Percentiles rank a stretch among this genome's conserved stretches.
Conservation (phyloP, 805 yeast genomes). For the Metschnikowia kofuensis region DNA sequence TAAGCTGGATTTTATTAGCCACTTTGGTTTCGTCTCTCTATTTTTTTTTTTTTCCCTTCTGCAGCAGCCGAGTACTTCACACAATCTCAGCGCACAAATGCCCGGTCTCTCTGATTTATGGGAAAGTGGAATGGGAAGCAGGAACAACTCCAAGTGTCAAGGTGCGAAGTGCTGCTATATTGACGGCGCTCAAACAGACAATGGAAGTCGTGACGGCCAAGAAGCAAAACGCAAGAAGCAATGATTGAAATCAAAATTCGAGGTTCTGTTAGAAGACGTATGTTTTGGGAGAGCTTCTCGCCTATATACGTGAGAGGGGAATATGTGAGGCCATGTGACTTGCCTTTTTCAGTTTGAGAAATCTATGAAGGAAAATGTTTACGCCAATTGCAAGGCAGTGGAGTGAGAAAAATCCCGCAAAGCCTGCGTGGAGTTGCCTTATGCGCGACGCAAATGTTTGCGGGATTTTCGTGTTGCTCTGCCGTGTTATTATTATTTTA, state of each 20-base stretch:
- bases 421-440: background rate
- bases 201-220: background rate
- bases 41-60: background rate
- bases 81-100: background rate
- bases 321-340: constrained; percentile 1
- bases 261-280: too few species aligned
- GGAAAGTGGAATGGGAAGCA: too few species aligned
- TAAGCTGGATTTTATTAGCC: background rate
- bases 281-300: background rate
- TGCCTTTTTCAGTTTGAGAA: constrained; percentile 3
- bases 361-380: background rate
- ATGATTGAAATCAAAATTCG: too few species aligned
- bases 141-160: too few species aligned
- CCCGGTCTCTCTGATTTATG: background rate
- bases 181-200: background rate
- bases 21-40: background rate
- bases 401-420: constrained; percentile 3
- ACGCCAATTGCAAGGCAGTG: background rate
- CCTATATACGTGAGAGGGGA: constrained; percentile 3
- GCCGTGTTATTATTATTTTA: background rate
- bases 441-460: constrained; percentile 3
- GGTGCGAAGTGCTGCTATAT: too few species aligned
- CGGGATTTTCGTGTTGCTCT: background rate
- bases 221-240: too few species aligned
- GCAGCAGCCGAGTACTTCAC: background rate